Conservation (phyloP, 2,329 filamentous ascomycete species). For the Hirsutella rhossiliensis region DNA sequence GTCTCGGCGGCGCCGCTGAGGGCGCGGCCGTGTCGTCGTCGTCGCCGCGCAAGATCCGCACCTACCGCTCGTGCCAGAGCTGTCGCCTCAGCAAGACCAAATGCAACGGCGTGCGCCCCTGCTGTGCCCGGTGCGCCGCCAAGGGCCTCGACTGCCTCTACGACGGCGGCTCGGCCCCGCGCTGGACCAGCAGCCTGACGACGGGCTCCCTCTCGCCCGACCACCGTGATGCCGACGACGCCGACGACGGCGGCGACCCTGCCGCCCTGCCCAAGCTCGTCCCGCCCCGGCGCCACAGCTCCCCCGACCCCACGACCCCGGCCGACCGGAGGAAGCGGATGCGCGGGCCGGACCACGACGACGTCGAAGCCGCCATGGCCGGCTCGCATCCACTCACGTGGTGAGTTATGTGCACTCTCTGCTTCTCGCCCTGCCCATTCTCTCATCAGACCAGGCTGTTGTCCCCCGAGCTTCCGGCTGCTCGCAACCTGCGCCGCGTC, state of each 20-base stretch:
- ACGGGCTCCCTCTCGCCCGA: constrained; percentile 3
- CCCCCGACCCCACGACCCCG: neutral
- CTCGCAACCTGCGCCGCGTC: constrained; percentile 21
- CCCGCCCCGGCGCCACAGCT: too few relatives aligned
- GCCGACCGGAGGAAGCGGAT: neutral
- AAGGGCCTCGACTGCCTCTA: constrained; percentile 25
- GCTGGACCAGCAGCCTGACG: constrained; percentile 23
- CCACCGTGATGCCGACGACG: neutral
- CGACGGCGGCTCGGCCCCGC: constrained; percentile 23
- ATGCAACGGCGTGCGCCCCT: constrained; percentile 27
- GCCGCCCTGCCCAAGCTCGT: neutral
- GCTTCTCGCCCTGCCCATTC: neutral
- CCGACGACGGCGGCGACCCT: neutral
- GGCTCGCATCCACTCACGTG: constrained; percentile 1
- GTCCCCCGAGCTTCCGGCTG: constrained; percentile 18
- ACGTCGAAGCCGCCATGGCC: neutral
- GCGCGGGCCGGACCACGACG: neutral
- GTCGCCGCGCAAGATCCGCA: constrained; percentile 25
- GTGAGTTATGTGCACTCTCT: neutral
- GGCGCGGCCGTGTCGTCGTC: constrained; percentile 14
- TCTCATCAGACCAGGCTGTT: constrained; percentile 15
- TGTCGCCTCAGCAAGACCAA: constrained; percentile 29
- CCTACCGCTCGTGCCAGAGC: constrained; percentile 26
- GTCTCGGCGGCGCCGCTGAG: constrained; percentile 20
- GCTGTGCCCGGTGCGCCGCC: constrained; percentile 21